phyloP scores from a whole-genome alignment of 2,329 filamentous ascomycete genomes.

The Elsinoe ampelina region DNA sequence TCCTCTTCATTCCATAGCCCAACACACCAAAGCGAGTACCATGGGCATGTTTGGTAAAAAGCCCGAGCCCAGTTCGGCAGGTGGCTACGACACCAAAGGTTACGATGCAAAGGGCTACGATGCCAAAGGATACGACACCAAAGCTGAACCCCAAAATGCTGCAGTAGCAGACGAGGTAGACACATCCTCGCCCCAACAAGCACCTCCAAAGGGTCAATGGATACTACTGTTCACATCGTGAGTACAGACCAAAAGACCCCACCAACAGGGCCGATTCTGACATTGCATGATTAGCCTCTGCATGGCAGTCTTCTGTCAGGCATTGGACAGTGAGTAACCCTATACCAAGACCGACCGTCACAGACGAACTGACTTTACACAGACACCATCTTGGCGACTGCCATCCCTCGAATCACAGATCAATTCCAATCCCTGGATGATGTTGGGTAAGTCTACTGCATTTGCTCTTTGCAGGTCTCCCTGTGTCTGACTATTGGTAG shows the following conservation, averaged over 20 bases:
- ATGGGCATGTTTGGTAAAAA: conserved; percentile 10
- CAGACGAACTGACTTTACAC: not conserved
- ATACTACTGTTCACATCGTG: conserved; percentile 6
- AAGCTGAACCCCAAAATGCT: conserved; percentile 1
- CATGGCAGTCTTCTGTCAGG: conserved; percentile 10
- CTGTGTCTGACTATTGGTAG: not conserved
- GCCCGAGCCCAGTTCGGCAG: not conserved
- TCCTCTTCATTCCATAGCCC: not conserved
- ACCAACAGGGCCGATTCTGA: conserved; percentile 1
- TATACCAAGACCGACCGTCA: conserved; percentile 6
- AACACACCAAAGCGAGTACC: not conserved
- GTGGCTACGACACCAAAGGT: conserved; percentile 5
- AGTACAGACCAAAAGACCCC: not conserved
- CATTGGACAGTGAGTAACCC: conserved; percentile 14
- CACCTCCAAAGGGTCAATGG: conserved; percentile 7
- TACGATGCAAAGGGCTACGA: not conserved
- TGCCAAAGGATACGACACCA: conserved; percentile 14
- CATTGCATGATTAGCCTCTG: conserved; percentile 8
- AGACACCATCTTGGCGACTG: conserved; percentile 38
- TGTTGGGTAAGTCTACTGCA: conserved; percentile 28
- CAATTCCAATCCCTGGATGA: conserved; percentile 39
- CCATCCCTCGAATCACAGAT: conserved; percentile 41
- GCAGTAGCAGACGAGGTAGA: not conserved
- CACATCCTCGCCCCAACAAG: conserved; percentile 6
- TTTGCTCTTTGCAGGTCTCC: not conserved